Evolutionary conservation across 495 filamentous ascomycete species (phyloP).

Genomic region (Daldinia concentrica): DNA sequence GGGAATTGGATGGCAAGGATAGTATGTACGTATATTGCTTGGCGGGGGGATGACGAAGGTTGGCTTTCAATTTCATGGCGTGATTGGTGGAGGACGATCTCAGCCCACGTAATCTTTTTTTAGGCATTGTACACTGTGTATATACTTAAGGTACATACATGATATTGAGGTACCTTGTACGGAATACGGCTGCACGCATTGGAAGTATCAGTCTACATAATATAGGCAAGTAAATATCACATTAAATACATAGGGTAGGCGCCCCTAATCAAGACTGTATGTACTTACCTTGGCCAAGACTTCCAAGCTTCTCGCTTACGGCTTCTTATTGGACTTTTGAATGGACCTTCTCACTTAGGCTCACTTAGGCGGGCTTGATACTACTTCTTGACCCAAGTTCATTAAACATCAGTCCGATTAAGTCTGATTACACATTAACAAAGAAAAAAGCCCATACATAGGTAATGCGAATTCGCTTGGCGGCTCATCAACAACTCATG

Average conservation of each 20-base stretch:
- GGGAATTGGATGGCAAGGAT: neutral
- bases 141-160: no score
- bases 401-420: slow-evolving; percentile 1
- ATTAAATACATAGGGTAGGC: neutral
- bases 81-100: neutral
- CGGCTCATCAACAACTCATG: neutral
- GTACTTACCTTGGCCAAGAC: neutral
- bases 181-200: no score
- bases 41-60: neutral
- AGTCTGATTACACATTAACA: neutral
- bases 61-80: neutral
- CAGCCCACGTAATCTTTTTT: neutral
- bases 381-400: slow-evolving; percentile 3
- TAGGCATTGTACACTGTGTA: neutral
- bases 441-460: neutral
- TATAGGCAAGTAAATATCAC: no score
- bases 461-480: neutral
- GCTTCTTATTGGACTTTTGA: neutral
- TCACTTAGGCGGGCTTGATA: neutral
- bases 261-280: neutral
- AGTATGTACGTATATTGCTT: neutral
- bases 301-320: neutral
- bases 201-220: no score
- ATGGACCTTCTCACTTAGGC: slow-evolving; percentile 1
- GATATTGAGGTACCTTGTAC: no score